Evolutionary conservation across 768 basidiomycete species (phyloP), one percentile per base, ranked within the genome.

Genomic region (Cyclocybe aegerita): DNA sequence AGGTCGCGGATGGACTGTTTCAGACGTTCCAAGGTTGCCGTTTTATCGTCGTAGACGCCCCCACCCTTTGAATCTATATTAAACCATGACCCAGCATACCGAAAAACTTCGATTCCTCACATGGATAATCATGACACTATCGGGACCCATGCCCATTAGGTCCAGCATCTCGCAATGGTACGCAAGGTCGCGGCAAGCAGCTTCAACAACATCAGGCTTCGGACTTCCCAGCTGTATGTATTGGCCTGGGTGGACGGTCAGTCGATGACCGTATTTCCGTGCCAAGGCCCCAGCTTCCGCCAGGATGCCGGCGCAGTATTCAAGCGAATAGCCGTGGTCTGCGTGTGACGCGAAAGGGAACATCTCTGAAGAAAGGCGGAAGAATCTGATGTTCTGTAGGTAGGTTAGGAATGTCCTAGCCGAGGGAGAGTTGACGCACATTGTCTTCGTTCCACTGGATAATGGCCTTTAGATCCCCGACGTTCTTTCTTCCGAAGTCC

Each of bases 381-480:
- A 81, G 68, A 94, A 96, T n/a, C 79, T 81, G 48, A 96, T 93
- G 41, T 83, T 75, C 79, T 82, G 52, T 4, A 32, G 41, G 40
- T 29, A 2, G 15, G 11, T 31, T 32, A 8, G 16, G 32, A 17
- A 29, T 10, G n/a, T 39, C 14, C 12, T 10, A 10, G 10, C 44
- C n/a, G n/a, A 15, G 49, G 16, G 41, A 46, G 14, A 16, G 48
- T 4, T 31, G 34, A 63, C 73, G 44, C 62, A 81, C 85, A 67
- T 96, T 90, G 42, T 80, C 78, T 65, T 93, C 93, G 61, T 96
- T 97, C 94, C 94, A 97, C 69, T 91, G 77, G 39, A 94, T 88
- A 46, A 94, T 78, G 34, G 78, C 79, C 16, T 79, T 59, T 32
- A 93, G 71, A 62, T 94, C 92, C 60, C 80, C 70, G 1, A 80